Evolutionary conservation across 176 grass and related monocot genomes (phyloP).

Genomic region (Olyra latifolia): DNA sequence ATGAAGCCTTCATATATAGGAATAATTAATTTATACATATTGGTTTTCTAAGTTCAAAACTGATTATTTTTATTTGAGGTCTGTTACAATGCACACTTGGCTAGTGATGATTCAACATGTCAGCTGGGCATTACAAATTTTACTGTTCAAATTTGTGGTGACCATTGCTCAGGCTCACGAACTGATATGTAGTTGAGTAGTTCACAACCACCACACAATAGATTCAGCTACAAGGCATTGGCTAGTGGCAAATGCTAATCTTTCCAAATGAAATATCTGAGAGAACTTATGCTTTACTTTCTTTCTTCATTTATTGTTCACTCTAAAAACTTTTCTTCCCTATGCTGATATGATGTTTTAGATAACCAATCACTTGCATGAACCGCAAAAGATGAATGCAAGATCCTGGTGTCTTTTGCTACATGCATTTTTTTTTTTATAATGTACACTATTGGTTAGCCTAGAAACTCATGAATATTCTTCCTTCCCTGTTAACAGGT

Average conservation of each 20-base stretch:
- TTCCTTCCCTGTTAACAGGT: slow-evolving; percentile 59
- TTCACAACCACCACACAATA: not conserved
- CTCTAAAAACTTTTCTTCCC: not conserved
- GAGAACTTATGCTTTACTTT: not conserved
- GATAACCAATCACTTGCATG: slow-evolving; percentile 8
- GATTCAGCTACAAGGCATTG: slow-evolving; percentile 17
- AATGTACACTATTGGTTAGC: not conserved
- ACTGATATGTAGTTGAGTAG: slow-evolving; percentile 2
- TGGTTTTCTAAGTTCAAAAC: no score
- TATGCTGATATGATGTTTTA: slow-evolving; percentile 5
- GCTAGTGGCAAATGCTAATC: slow-evolving; percentile 4
- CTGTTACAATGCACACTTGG: no score
- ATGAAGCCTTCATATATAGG: no score
- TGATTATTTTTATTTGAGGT: no score
- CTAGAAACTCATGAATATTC: slow-evolving; percentile 16
- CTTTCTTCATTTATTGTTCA: not conserved
- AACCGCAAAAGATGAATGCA: not conserved
- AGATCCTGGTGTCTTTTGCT: not conserved
- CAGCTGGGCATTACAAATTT: not conserved
- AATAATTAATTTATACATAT: no score
- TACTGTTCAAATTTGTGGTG: not conserved
- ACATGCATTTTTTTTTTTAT: slow-evolving; percentile 28
- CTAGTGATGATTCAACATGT: slow-evolving; percentile 1
- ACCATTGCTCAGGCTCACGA: slow-evolving; percentile 4
- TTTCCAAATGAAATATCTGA: slow-evolving; percentile 6